Evolutionary conservation across 345 rosid species (phyloP).

Genomic region (Syzygium aromaticum): DNA sequence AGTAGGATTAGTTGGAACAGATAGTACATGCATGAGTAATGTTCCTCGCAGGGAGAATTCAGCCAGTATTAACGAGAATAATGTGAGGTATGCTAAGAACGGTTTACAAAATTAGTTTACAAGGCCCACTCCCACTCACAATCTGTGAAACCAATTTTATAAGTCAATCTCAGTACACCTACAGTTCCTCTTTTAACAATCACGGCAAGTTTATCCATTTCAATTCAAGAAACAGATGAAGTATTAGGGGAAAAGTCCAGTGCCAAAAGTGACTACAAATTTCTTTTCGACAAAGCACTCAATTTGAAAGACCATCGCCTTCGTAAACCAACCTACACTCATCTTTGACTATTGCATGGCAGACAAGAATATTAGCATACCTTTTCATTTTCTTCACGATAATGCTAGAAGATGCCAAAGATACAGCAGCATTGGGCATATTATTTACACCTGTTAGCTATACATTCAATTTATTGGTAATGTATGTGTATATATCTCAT

Average conservation of each 20-base stretch:
- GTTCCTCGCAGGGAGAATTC: background rate
- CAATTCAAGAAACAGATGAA: background rate
- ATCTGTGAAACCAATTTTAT: background rate
- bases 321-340: background rate
- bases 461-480: background rate
- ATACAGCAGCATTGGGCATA: background rate
- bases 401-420: background rate
- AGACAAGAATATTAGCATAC: background rate
- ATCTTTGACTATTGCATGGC: background rate
- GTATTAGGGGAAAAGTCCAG: background rate
- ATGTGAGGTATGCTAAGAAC: background rate
- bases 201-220: background rate
- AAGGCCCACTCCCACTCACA: background rate
- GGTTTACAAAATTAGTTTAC: background rate
- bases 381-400: background rate
- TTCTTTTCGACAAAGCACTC: background rate
- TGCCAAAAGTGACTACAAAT: background rate
- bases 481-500: background rate
- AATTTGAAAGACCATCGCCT: background rate
- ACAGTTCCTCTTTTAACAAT: background rate
- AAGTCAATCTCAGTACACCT: background rate
- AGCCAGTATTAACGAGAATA: background rate
- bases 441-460: background rate
- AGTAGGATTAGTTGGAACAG: background rate
- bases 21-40: background rate